Base-by-base conservation (phyloP, 495 filamentous ascomycete species). In the Aspergillus asperescens region DNA sequence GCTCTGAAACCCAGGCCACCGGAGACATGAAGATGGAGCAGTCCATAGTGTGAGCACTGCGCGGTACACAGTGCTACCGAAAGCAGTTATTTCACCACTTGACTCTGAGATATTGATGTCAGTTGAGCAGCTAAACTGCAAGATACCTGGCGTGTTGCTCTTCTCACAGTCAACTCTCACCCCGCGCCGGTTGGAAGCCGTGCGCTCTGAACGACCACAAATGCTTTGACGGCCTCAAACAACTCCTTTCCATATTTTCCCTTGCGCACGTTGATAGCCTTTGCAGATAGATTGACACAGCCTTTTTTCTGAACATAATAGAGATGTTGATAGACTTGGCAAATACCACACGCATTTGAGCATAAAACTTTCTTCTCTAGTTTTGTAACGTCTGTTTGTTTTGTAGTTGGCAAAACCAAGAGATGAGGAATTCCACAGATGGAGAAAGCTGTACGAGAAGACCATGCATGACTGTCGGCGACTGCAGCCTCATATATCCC, bases 1-100 rank as follows among this genome's bases (percentile, higher is more conserved):
- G 70, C n/a, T 67, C 64, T 12, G 66, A 71, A 24, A 73, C 68
- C 2, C 59, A 62, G 51, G 64, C 57, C 1, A 67, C 55, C 16
- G 50, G 60, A 19, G 69, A 65, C 12, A 43, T 63, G 50, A 71
- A 65, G 55, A 49, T 59, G 38, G 69, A 71, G 43, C 18, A 54
- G 32, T 68, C 67, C 3, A 64, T 70, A 52, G 69, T 72, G 50
- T 72, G 37, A 55, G 29, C 7, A 25, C 16, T 7, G 15, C 29
- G 43, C 1, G 8, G 15, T 2, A 35, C 22, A 13, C 3, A 7
- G 12, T 13, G 9, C 28, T 18, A 24, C 19, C 43, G 16, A 32
- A 34, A 22, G 18, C 27, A 20, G 5, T 19, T 22, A 32, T 46
- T 7, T 15, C 5, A n/a, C 16, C 16, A 9, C 10, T 13, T 7